Base-by-base conservation (phyloP, 2,329 filamentous ascomycete genomes). In the Stachybotrys chartarum region DNA sequence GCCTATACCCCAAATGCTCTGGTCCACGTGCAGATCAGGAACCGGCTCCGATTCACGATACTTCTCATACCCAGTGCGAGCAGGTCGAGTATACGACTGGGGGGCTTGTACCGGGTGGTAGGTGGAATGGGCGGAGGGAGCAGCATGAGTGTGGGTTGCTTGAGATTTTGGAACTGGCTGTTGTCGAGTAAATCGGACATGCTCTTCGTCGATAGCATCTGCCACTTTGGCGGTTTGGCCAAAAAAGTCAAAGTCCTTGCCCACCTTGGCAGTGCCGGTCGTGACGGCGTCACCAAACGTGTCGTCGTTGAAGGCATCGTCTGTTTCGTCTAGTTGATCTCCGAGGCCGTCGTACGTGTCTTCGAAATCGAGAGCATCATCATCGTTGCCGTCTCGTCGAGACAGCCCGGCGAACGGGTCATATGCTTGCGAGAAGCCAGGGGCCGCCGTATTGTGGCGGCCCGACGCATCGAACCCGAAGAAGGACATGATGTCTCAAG, bases 221-320 rank as follows among this genome's bases (percentile, higher is more conserved):
- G 91, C 81, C 46, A 96, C 89, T 72, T 92, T 85, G 56, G 92
- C 92, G 7, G 94, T 99, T 66, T 90, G 86, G 46, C 92, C 92
- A 61, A 95, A 96, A 74, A 97, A 99, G 71, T 99, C 94, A 66
- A 97, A 97, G 72, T 99, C 93, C 70, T 90, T 95, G 67, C 92
- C 92, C 57, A 94, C 83, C 11, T 77, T 77, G 32, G 78, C 72
- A 44, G 70, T 61, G 17, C 70, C 67, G 17, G 70, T 73, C 57
- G 72, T 59, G 17, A 64, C 66, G 32, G 67, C 68, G 12, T 68
- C 72, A 47, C 75, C 90, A 68, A 99, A 99, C 2, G 94, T 99
- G 69, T 97, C 94, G 65, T 97, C 91, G 72, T 99, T 99, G 79
- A 97, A 91, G 52, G 83, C 91, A 77, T 99, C 94, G 66, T 93